Conservation (phyloP, 768 basidiomycete species). For the Mycena olivaceomarginata region DNA sequence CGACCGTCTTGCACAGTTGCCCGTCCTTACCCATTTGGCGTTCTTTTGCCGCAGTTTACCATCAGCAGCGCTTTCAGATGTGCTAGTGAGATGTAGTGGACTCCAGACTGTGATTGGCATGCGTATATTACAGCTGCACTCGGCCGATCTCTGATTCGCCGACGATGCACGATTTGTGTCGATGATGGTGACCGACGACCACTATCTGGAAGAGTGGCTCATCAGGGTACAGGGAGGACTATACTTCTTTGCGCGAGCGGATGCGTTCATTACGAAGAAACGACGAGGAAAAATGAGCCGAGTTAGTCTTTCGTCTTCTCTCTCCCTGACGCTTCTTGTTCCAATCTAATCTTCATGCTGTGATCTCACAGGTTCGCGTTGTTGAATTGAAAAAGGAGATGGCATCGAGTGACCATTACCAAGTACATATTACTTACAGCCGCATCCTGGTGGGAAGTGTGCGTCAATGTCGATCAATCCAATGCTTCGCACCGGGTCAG, state of each 20-base stretch:
- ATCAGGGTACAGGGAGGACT: background rate
- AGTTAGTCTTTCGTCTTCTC: background rate
- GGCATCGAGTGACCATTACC: too few species aligned
- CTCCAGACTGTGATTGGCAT: background rate
- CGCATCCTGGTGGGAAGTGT: too few species aligned
- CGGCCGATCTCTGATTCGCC: background rate
- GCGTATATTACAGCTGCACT: background rate
- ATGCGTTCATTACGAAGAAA: constrained; percentile 18
- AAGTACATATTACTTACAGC: too few species aligned
- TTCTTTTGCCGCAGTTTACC: background rate
- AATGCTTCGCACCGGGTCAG: too few species aligned
- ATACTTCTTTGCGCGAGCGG: constrained; percentile 23
- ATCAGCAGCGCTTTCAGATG: background rate
- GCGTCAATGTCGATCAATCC: too few species aligned
- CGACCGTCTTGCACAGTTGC: background rate
- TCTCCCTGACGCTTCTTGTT: background rate
- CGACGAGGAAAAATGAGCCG: constrained; percentile 24
- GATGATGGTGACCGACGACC: background rate
- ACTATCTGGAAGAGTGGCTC: background rate
- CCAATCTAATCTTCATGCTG: background rate
- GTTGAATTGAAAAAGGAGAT: constrained; percentile 14
- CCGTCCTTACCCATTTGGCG: constrained; percentile 28
- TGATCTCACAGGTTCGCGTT: constrained; percentile 15
- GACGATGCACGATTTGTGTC: constrained; percentile 13
- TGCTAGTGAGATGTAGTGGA: background rate